These are phyloP conservation scores for Leccinum arenicola DNA, from an alignment of 768 basidiomycete species.

Conservation along the genomic window DNA sequence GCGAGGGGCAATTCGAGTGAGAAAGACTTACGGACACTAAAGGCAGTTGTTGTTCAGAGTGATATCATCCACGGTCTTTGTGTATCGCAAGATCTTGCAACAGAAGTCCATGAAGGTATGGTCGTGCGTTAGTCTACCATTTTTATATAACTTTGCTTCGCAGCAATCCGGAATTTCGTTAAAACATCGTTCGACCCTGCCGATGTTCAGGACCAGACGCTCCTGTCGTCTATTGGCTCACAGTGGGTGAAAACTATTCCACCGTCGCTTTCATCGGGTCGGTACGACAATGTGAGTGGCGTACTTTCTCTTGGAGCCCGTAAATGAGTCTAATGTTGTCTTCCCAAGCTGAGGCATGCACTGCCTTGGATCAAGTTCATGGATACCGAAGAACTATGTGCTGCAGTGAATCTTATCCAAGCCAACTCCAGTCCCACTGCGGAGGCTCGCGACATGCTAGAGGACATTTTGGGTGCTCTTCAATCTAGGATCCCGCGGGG, in stretches of 20 bases:
- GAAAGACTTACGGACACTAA: slow-evolving; percentile 36
- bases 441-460: slow-evolving; percentile 27
- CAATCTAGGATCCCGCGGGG: slow-evolving; percentile 5
- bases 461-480: slow-evolving; percentile 38
- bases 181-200: slow-evolving; percentile 35
- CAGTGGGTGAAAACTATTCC: slow-evolving; percentile 39
- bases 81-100: slow-evolving; percentile 25
- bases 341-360: slow-evolving; percentile 12
- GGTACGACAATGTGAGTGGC: slow-evolving; percentile 12
- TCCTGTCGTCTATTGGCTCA: slow-evolving; percentile 39
- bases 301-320: not conserved
- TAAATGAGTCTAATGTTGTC: not conserved
- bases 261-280: slow-evolving; percentile 11
- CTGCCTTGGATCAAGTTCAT: slow-evolving; percentile 57
- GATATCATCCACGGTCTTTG: slow-evolving; percentile 36
- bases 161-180: slow-evolving; percentile 46
- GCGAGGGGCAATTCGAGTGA: slow-evolving; percentile 28
- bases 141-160: slow-evolving; percentile 1
- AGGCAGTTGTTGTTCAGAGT: slow-evolving; percentile 39
- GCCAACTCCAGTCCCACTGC: slow-evolving; percentile 2
- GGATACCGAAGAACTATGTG: slow-evolving; percentile 38
- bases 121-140: not conserved
- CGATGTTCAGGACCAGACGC: slow-evolving; percentile 34
- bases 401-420: slow-evolving; percentile 41
- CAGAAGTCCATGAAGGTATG: slow-evolving; percentile 36